Percentiles rank a stretch among this genome's conserved stretches.
Conservation (phyloP, 2,329 filamentous ascomycete genomes). For the Cladophialophora carrionii region DNA sequence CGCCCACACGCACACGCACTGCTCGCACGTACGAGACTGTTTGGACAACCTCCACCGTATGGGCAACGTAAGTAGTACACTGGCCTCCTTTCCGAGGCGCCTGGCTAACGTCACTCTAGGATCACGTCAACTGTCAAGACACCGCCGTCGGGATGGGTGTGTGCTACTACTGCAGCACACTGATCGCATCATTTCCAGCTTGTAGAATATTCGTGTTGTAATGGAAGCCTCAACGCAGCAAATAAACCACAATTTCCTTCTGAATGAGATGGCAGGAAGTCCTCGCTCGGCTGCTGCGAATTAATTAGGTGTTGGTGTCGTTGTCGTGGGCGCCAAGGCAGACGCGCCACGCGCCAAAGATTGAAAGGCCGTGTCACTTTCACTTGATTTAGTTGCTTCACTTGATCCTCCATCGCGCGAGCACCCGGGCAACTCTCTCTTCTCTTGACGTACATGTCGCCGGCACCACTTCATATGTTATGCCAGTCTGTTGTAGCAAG, state of each 20-base stretch:
- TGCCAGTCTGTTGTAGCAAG: not conserved
- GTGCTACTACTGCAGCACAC: slow-evolving; percentile 23
- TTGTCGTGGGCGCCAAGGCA: too few relatives aligned
- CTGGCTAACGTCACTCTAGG: slow-evolving; percentile 20
- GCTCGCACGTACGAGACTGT: slow-evolving; percentile 23
- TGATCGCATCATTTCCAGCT: slow-evolving; percentile 1
- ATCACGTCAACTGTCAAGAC: slow-evolving; percentile 32
- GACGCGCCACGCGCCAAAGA: too few relatives aligned
- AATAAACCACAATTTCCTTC: not conserved
- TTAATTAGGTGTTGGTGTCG: too few relatives aligned
- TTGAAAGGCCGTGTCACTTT: too few relatives aligned
- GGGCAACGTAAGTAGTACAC: slow-evolving; percentile 31
- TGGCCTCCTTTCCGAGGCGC: not conserved
- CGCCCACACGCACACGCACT: slow-evolving; percentile 29
- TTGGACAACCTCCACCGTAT: slow-evolving; percentile 31
- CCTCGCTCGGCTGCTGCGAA: too few relatives aligned
- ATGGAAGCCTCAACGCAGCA: not conserved
- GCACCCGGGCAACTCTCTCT: slow-evolving; percentile 8
- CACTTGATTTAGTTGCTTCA: too few relatives aligned
- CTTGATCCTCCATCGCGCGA: slow-evolving; percentile 6
- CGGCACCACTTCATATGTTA: slow-evolving; percentile 12
- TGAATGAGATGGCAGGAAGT: not conserved
- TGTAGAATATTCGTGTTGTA: not conserved
- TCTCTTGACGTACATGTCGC: not conserved
- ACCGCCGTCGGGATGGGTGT: slow-evolving; percentile 25